Evolutionary conservation across 2,329 filamentous ascomycete species (phyloP), one percentile per base, ranked within the genome.

Genomic region (Tetracladium maxilliforme): DNA sequence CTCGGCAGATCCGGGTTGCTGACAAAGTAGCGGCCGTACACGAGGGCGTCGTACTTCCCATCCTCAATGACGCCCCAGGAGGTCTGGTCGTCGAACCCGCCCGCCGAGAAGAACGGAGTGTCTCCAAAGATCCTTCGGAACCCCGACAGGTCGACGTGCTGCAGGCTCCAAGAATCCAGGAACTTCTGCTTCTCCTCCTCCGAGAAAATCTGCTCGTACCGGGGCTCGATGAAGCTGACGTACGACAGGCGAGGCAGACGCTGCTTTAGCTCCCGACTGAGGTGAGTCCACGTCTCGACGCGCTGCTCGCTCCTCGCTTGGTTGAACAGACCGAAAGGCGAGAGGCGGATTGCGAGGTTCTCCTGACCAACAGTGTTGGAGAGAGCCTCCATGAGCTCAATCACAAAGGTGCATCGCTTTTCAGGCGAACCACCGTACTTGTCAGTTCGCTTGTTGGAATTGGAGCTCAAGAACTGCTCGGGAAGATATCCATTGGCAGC

Each of bases 81-180:
- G 32, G 64, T 69, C 19, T 47, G 48, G 21, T 64, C 51, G 25
- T 61, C 48, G 43, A 58, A 71, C 0, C 64, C 64, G 6, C 65
- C 65, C 0, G 59, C 64, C 0, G 63, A 58, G 32, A 71, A 55
- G 43, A 70, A 65, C 0, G 63, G 64, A 1, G 63, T 62, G 6
- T 48, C 42, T 3, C 53, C 55, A 25, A 66, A 59, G 30, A 70
- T 68, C 8, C 51, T 34, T 12, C 61, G 56, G 36, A 68, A 65
- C 4, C 45, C 28, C 6, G 49, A 49, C 2, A 68, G 47, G 21
- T 58, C 52, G 12, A 64, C 51, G 4, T 54, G 40, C 6, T 41
- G 23, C 6, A 66, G 40, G 3, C 54, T 54, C 60, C 60, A 66
- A 6, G 51, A 54, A 14, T 44, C 28, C 4, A 68, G 46, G 34